Percentiles rank a stretch among this genome's conserved stretches.
Conservation (phyloP, 1,139 yeast species). For the Suhomyces ambrosiae region DNA sequence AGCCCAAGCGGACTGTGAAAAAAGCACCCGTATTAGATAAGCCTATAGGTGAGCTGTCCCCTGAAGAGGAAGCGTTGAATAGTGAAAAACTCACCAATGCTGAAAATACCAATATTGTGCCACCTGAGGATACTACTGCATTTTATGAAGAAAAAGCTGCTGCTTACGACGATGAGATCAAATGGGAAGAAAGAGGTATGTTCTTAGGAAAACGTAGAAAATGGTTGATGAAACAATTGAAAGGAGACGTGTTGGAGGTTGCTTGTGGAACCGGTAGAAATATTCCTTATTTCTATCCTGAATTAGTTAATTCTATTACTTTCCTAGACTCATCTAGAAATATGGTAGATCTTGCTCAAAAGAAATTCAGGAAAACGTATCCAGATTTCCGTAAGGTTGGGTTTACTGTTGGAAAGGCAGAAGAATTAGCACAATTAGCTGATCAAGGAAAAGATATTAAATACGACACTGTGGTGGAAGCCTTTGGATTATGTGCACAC, state of each 20-base stretch:
- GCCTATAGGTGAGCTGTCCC: slow-evolving; percentile 16
- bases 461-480: slow-evolving; percentile 90
- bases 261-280: slow-evolving; percentile 97
- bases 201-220: slow-evolving; percentile 81
- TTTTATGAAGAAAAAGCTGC: slow-evolving; percentile 80
- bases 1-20: slow-evolving; percentile 29
- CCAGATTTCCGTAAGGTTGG: slow-evolving; percentile 74
- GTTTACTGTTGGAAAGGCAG: slow-evolving; percentile 91
- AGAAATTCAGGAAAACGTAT: slow-evolving; percentile 67
- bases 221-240: slow-evolving; percentile 76
- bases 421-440: slow-evolving; percentile 68
- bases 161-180: slow-evolving; percentile 79
- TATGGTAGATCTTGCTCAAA: slow-evolving; percentile 82
- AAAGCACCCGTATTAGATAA: slow-evolving; percentile 33
- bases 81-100: slow-evolving; percentile 25
- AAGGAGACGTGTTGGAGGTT: slow-evolving; percentile 90
- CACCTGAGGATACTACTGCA: slow-evolving; percentile 78
- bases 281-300: slow-evolving; percentile 68
- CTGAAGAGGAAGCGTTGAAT: slow-evolving; percentile 19
- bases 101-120: slow-evolving; percentile 50
- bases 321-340: slow-evolving; percentile 80
- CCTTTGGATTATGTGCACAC: slow-evolving; percentile 95
- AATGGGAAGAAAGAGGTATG: slow-evolving; percentile 83
- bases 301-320: slow-evolving; percentile 68
- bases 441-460: slow-evolving; percentile 40